Evolutionary conservation across 2,329 filamentous ascomycete species (phyloP), one percentile per base, ranked within the genome.

Genomic region (Pezicula neosporulosa): DNA sequence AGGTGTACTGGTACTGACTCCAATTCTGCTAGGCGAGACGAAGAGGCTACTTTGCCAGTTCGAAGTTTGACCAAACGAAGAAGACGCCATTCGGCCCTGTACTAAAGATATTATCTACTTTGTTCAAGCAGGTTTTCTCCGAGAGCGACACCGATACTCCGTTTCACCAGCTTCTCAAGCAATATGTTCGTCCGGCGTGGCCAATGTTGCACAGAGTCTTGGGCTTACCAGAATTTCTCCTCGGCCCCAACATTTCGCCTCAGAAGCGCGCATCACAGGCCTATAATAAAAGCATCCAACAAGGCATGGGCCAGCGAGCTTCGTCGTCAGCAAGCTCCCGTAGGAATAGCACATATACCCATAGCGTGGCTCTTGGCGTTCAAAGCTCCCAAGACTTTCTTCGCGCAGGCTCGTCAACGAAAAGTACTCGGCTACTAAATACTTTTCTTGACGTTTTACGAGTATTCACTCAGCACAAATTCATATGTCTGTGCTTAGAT

Each of bases 401-500:
- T 21, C 77, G 82, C 30, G 72, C 76, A 3, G 81, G 82, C 30
- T 69, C 75, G 1, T 77, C 82, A 5, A 83, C 79, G 10, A 85
- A 84, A 64, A 81, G 77, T 2, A 86, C 90, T 57, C 84, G 90
- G 12, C 79, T 96, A 50, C 89, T 93, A 77, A 93, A 91, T 63
- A 92, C 89, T 1, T 93, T 95, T 60, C 73, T 96, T 43, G 92
- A 97, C 59, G 86, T 96, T 9, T 70, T 97, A 47, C 82, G 89
- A 48, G 82, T 95, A 39, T 85, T 97, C 50, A 87, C 90, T 0
- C 78, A 85, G 18, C 85, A 92, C 66, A 94, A 92, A 61, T 85
- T 96, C 61, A 91, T 96, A 49, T 95, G 90, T 63, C 85, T 96
- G 60, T 91, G 86, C 60, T 72, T 97, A 27, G 93, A 97, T 63